Percentiles rank a stretch among this genome's conserved stretches.
Conservation (phyloP, 805 yeast species). For the Kluyveromyces siamensis region DNA sequence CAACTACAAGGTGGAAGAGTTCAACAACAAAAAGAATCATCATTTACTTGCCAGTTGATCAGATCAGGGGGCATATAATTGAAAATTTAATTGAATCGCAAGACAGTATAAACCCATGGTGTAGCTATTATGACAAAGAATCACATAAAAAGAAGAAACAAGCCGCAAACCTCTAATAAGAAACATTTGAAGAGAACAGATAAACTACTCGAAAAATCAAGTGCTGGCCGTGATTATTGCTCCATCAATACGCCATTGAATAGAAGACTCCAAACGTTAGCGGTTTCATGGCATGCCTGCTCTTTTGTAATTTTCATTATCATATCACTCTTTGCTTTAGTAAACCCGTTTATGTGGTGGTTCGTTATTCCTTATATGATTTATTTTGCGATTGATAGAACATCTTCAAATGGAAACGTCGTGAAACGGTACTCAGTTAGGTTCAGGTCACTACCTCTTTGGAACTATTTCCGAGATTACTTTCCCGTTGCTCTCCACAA, state of each 20-base stretch:
- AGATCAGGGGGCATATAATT: neutral
- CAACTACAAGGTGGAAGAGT: neutral
- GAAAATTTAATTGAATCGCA: neutral
- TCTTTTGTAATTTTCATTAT: constrained; percentile 46
- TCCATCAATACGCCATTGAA: constrained; percentile 40
- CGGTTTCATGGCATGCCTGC: constrained; percentile 65
- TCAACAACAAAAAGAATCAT: neutral
- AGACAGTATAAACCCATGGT: neutral
- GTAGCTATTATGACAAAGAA: neutral
- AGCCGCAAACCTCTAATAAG: neutral
- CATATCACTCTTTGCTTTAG: constrained; percentile 46
- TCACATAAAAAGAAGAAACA: neutral
- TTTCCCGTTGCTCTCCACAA: constrained; percentile 73
- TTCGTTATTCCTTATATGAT: constrained; percentile 52
- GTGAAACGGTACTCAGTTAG: constrained; percentile 45
- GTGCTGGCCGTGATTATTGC: constrained; percentile 30
- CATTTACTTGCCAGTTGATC: neutral
- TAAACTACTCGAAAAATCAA: neutral
- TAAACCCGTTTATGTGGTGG: constrained; percentile 62
- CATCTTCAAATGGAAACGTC: constrained; percentile 70
- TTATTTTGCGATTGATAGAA: constrained; percentile 49
- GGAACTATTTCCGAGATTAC: constrained; percentile 67
- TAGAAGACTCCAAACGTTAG: constrained; percentile 56
- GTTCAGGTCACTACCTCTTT: constrained; percentile 48
- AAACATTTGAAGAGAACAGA: neutral